Conservation (phyloP, 192 early-diverging fungal genomes). For the Mortierella antarctica region DNA sequence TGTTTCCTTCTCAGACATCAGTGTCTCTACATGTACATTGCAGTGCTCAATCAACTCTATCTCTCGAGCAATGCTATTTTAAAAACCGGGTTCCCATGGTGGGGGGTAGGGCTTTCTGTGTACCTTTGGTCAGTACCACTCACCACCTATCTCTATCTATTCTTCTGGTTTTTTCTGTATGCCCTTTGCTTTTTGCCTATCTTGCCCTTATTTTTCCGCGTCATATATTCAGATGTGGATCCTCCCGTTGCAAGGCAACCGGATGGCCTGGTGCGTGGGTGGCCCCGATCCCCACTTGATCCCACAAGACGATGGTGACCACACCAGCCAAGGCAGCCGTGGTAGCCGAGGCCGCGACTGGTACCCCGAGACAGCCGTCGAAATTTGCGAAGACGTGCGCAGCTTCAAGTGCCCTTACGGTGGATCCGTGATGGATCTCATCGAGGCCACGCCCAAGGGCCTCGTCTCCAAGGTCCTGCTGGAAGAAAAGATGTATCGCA, state of each 20-base stretch:
- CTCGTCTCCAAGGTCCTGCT: slow-evolving; percentile 39
- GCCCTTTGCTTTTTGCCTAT: neutral
- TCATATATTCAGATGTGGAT: slow-evolving; percentile 43
- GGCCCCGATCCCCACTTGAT: slow-evolving; percentile 44
- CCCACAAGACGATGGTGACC: slow-evolving; percentile 2
- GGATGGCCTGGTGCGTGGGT: slow-evolving; percentile 52
- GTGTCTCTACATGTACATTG: slow-evolving; percentile 1
- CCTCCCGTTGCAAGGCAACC: slow-evolving; percentile 43
- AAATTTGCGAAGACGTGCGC: slow-evolving; percentile 53
- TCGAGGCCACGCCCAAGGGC: slow-evolving; percentile 44
- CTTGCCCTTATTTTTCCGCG: neutral
- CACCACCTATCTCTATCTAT: too few relatives aligned
- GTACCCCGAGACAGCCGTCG: slow-evolving; percentile 48
- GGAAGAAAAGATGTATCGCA: slow-evolving; percentile 47
- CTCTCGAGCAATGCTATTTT: too few relatives aligned
- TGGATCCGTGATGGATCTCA: slow-evolving; percentile 50
- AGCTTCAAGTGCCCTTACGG: slow-evolving; percentile 52
- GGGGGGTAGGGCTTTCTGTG: too few relatives aligned
- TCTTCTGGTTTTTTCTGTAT: neutral
- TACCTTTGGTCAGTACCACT: too few relatives aligned
- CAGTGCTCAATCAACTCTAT: too few relatives aligned
- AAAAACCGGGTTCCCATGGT: too few relatives aligned
- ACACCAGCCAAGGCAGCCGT: neutral
- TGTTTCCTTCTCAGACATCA: neutral
- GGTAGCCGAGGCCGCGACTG: slow-evolving; percentile 28